These are phyloP conservation scores for Botrytis fabae DNA, from an alignment of 2,329 filamentous ascomycete species.

Conservation along the genomic window DNA sequence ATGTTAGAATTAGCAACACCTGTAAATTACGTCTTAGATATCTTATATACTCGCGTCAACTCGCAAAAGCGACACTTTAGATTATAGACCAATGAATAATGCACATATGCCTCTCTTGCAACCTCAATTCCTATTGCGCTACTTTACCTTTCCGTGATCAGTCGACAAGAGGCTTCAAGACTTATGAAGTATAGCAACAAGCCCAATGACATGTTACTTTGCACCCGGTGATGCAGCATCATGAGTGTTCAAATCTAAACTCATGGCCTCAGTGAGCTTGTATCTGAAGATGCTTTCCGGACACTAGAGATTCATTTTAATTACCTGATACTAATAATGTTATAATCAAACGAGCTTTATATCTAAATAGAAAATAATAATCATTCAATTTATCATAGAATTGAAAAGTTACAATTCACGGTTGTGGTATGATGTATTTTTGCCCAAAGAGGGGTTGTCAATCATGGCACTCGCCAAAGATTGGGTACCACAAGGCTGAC, in stretches of 20 bases:
- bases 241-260: background rate
- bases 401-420: no score
- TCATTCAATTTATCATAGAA: background rate
- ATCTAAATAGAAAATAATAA: background rate
- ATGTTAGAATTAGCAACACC: slow-evolving; percentile 17
- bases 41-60: slow-evolving; percentile 13
- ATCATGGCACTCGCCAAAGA: slow-evolving; percentile 2
- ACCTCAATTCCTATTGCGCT: no score
- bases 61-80: slow-evolving; percentile 8
- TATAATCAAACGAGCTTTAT: background rate
- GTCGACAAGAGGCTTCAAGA: background rate
- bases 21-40: slow-evolving; percentile 23
- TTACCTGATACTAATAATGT: background rate
- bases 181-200: background rate
- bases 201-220: background rate
- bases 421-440: background rate
- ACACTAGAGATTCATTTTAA: background rate
- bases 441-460: background rate
- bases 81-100: slow-evolving; percentile 9
- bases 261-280: background rate
- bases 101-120: slow-evolving; percentile 11
- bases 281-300: background rate
- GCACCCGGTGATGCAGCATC: background rate
- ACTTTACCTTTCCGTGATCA: background rate
- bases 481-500: background rate